Conservation (phyloP, 306 rosid genomes). For the Dryas alaskensis region DNA sequence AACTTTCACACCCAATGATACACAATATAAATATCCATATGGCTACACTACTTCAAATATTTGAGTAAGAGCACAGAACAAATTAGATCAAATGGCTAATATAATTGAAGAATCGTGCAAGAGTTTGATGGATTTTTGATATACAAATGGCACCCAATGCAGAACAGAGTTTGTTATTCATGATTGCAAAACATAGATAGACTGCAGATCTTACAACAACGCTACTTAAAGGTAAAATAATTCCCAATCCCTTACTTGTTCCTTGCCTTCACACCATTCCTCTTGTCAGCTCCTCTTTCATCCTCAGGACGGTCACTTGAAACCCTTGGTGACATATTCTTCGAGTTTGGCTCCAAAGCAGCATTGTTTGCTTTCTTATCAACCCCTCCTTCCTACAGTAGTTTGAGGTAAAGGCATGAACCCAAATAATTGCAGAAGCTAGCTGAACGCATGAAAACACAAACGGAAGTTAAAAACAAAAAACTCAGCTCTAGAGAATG, state of each 20-base stretch:
- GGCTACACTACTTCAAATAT: not conserved
- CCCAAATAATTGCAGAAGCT: slow-evolving; percentile 99
- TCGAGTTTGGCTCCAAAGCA: slow-evolving; percentile 51
- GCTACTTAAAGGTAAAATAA: slow-evolving; percentile 11
- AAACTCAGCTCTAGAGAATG: slow-evolving; percentile 44
- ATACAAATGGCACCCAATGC: not conserved
- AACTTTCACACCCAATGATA: not conserved
- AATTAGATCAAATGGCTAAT: not conserved
- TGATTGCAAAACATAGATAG: slow-evolving; percentile 3
- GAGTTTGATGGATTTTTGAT: not conserved
- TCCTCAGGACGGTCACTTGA: slow-evolving; percentile 44
- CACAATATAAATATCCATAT: not conserved
- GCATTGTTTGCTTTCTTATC: slow-evolving; percentile 53
- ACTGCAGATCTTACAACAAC: not conserved
- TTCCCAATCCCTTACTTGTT: slow-evolving; percentile 46
- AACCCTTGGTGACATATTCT: slow-evolving; percentile 41
- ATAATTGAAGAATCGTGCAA: not conserved
- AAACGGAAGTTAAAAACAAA: slow-evolving; percentile 80
- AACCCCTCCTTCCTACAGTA: slow-evolving; percentile 98
- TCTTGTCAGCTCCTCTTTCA: slow-evolving; percentile 50
- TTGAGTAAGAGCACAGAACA: not conserved
- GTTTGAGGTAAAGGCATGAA: slow-evolving; percentile 99
- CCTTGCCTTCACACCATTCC: slow-evolving; percentile 70
- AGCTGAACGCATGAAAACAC: slow-evolving; percentile 94
- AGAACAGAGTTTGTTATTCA: not conserved